Evolutionary conservation across 106 monocot genomes (phyloP).

Genomic region (Dioscorea alata): DNA sequence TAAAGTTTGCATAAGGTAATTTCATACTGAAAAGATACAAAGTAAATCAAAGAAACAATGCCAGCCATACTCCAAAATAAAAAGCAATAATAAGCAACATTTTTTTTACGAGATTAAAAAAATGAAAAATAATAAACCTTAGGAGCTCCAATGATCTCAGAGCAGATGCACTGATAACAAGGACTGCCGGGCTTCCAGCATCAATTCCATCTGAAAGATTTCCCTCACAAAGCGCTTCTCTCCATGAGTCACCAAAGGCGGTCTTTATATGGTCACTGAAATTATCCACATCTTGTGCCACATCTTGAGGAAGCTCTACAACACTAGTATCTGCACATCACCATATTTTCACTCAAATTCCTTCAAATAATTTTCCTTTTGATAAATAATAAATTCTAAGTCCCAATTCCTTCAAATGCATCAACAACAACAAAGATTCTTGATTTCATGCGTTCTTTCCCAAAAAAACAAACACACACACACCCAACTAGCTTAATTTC

Average conservation of each 20-base stretch:
- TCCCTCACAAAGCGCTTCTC: slow-evolving; percentile 57
- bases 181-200: slow-evolving; percentile 69
- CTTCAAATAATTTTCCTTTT: no score
- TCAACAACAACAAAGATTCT: not conserved
- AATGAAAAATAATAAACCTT: slow-evolving; percentile 27
- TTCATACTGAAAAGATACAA: no score
- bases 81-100: no score
- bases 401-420: no score
- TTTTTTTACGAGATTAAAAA: no score
- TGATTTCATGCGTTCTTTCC: not conserved
- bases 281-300: slow-evolving; percentile 54
- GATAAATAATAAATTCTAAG: no score
- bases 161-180: slow-evolving; percentile 72
- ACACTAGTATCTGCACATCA: slow-evolving; percentile 58
- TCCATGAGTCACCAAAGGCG: slow-evolving; percentile 59
- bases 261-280: slow-evolving; percentile 66
- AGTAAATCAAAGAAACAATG: no score
- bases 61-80: no score
- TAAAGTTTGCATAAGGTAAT: no score
- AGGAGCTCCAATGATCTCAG: slow-evolving; percentile 84
- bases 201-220: slow-evolving; percentile 44
- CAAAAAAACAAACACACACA: not conserved
- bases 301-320: slow-evolving; percentile 45
- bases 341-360: not conserved
- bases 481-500: not conserved